Base-by-base conservation (phyloP, 148 eudicot genomes). In the Pharnaceum exiguum region DNA sequence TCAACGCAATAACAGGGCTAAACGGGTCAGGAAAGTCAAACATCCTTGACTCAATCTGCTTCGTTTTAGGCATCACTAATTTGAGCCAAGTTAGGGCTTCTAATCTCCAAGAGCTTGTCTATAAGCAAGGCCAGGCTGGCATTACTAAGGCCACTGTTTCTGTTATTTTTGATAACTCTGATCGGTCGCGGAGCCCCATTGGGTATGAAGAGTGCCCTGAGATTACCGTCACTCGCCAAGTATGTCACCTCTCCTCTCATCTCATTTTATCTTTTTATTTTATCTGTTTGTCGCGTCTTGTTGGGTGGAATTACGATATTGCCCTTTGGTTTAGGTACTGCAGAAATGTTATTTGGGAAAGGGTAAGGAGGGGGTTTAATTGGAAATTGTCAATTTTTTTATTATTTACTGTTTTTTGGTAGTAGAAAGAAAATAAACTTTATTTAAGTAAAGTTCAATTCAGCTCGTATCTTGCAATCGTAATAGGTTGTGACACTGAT, bases 51-150 rank as follows among this genome's bases (percentile, higher is more conserved):
- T 94, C 99, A 2, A 89, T 94, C 42, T 94, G 99, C 69, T 94
- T 94, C 42, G 96, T 94, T 13, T 55, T 94, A 52, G 96, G 99
- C 2, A 94, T 94, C 28, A 94, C 99, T 15, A 94, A 94, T 63
- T 69, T 94, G 78, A 90, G 84, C 82, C 99, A 94, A 58, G 99
- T 94, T 63, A 71, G 99, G 69, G 99, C 99, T 71, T 82, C 99
- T 0, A 94, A 94, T 77, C 73, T 94, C 23, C 99, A 94, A 59
- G 96, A 94, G 73, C 75, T 94, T 54, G 96, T 94, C 19, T 94
- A 94, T 64, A 89, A 94, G 84, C 99, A 94, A 70, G 99, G 99
- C 4, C 99, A 94, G 57, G 96, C 99, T 47, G 99, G 99, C 24
- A 89, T 94, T 50, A 94, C 96, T 0, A 94, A 94, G 55, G 99